Evolutionary conservation across 129 eudicot genomes (phyloP).

Genomic region (Flaveria ramosissima): DNA sequence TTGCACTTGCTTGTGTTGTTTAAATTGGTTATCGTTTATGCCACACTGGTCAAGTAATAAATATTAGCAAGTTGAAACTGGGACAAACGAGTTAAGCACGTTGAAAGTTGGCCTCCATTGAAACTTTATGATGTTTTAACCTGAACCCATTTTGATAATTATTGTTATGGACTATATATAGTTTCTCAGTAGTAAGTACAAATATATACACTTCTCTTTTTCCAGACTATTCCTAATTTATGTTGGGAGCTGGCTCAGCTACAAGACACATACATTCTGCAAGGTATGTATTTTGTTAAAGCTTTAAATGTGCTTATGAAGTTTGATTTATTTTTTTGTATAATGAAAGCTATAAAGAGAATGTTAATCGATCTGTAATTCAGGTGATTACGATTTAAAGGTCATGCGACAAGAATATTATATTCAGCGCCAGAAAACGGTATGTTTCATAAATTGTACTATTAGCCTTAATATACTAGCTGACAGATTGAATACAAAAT

Average conservation of each 20-base stretch:
- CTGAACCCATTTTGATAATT: background rate
- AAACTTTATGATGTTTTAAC: background rate
- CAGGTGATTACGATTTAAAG: constrained; percentile 97
- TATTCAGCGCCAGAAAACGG: constrained; percentile 89
- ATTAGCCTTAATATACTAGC: constrained; percentile 12
- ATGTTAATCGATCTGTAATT: constrained; percentile 24
- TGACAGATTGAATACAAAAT: constrained; percentile 12
- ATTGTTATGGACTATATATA: constrained; percentile 11
- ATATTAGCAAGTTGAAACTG: background rate
- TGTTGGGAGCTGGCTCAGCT: constrained; percentile 99
- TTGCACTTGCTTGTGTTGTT: constrained; percentile 30
- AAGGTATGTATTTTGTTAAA: constrained; percentile 55
- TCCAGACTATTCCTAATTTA: constrained; percentile 92
- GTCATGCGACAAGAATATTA: constrained; percentile 99
- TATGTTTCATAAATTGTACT: constrained; percentile 37
- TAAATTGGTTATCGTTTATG: background rate
- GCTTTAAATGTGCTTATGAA: background rate
- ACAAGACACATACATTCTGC: constrained; percentile 96
- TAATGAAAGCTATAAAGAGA: constrained; percentile 5
- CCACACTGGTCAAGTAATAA: background rate
- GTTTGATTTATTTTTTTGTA: background rate
- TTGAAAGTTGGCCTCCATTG: background rate
- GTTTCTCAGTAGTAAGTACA: constrained; percentile 14
- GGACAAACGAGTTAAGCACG: background rate
- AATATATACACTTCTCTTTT: constrained; percentile 24